These are phyloP conservation scores for Sordaria brevicollis DNA, from an alignment of 495 filamentous ascomycete genomes.

Conservation along the genomic window DNA sequence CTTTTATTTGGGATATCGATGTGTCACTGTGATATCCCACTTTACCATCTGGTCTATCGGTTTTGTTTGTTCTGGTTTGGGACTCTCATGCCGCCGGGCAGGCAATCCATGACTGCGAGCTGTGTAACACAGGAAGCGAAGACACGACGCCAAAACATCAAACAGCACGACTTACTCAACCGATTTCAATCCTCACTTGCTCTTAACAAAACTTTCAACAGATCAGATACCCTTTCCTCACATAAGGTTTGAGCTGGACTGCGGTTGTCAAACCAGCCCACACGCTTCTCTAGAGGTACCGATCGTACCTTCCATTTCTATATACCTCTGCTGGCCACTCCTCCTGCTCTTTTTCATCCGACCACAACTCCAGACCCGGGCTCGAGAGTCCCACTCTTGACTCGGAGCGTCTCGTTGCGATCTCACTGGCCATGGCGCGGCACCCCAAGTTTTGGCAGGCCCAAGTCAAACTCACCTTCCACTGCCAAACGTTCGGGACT, in stretches of 20 bases:
- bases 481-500: background rate
- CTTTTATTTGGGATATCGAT: background rate
- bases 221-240: background rate
- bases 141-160: background rate
- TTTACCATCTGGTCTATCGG: background rate
- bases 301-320: background rate
- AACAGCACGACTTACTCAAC: background rate
- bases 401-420: background rate
- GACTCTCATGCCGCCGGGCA: background rate
- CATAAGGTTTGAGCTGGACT: background rate
- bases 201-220: background rate
- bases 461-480: background rate
- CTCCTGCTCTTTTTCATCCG: background rate
- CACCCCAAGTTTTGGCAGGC: background rate
- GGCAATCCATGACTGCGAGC: background rate
- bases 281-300: too few relatives aligned
- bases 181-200: background rate
- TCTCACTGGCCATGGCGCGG: background rate
- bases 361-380: background rate
- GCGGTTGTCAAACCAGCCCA: background rate
- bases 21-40: background rate
- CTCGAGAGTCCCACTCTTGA: background rate
- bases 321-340: background rate
- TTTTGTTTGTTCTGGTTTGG: background rate
- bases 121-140: background rate